Conservation (phyloP, 257 asterid genomes). For the Mitragyna speciosa region DNA sequence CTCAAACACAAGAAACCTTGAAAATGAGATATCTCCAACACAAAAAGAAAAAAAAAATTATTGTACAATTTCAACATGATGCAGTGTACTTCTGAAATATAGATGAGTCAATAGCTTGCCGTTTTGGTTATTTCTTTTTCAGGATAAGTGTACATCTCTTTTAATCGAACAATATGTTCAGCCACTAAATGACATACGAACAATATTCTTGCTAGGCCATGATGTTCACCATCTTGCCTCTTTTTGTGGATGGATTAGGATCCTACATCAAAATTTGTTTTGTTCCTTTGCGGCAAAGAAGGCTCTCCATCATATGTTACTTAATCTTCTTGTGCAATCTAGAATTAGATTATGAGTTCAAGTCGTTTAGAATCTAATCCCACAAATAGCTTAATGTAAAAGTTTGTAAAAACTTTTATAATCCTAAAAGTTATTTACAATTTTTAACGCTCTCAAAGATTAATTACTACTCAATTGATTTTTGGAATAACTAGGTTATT, state of each 20-base stretch:
- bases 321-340: neutral
- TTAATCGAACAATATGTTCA: neutral
- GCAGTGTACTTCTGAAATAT: too few species aligned
- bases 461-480: too few species aligned
- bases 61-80: too few species aligned
- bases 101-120: neutral
- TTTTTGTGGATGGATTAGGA: neutral
- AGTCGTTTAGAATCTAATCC: neutral
- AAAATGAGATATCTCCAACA: too few species aligned
- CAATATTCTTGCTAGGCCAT: constrained; percentile 8
- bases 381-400: too few species aligned
- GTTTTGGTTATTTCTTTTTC: neutral
- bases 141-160: neutral
- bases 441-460: too few species aligned
- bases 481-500: too few species aligned
- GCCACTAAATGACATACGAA: constrained; percentile 1
- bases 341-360: neutral
- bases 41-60: too few species aligned
- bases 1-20: neutral
- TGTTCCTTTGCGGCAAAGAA: neutral
- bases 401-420: too few species aligned
- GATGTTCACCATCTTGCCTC: neutral
- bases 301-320: neutral
- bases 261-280: neutral
- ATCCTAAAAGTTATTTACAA: too few species aligned